These are phyloP conservation scores for Sporobolus alterniflorus DNA, from an alignment of 202 grass and related monocot genomes.

Conservation along the genomic window DNA sequence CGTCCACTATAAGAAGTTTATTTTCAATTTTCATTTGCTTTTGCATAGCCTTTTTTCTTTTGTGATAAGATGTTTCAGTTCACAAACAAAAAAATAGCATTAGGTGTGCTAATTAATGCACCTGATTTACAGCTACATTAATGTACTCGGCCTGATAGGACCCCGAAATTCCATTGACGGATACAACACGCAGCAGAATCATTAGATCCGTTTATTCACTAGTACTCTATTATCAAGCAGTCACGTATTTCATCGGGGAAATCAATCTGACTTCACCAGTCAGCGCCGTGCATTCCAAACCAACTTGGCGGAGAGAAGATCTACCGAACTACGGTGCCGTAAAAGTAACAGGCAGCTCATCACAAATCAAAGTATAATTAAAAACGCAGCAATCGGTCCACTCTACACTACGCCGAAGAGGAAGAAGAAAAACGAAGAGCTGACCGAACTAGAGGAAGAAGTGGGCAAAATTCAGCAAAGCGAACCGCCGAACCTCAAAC, in stretches of 20 bases:
- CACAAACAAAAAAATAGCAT: too few species aligned
- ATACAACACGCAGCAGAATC: background rate
- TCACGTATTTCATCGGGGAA: background rate
- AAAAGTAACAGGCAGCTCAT: background rate
- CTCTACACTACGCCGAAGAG: too few species aligned
- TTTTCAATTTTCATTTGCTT: too few species aligned
- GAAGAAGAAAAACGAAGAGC: too few species aligned
- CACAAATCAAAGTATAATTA: background rate
- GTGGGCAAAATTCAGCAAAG: constrained; percentile 3
- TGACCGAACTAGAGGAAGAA: background rate
- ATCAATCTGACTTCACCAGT: too few species aligned
- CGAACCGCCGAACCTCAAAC: background rate
- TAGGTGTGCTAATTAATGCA: background rate
- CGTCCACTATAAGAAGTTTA: background rate
- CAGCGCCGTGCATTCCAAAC: too few species aligned
- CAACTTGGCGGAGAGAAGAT: background rate
- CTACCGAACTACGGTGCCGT: background rate
- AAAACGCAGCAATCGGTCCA: background rate
- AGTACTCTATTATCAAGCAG: background rate
- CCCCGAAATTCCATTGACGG: background rate
- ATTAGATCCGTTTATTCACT: constrained; percentile 8
- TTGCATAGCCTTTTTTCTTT: too few species aligned
- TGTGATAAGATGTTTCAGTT: too few species aligned
- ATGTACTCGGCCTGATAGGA: background rate
- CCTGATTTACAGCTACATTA: background rate